These are phyloP conservation scores for Rhizoctonia solani DNA, from an alignment of 1,284 basidiomycete species.

Conservation along the genomic window DNA sequence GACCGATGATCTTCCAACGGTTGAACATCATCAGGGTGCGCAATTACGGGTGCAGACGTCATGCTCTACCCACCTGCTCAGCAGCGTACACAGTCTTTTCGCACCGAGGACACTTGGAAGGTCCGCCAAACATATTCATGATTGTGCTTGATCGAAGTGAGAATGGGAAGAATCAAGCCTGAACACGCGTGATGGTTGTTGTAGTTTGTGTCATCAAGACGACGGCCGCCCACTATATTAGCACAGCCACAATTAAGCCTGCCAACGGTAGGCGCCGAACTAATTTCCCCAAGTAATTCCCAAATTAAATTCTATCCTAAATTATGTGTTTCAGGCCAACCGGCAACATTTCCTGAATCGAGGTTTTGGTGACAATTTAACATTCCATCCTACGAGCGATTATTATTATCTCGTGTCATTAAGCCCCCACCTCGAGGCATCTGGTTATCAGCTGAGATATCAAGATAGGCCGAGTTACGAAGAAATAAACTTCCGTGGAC, in stretches of 20 bases:
- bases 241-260: slow-evolving; percentile 25
- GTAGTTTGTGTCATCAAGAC: not conserved
- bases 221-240: slow-evolving; percentile 10
- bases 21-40: slow-evolving; percentile 10
- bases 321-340: too few relatives aligned
- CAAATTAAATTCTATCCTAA: too few relatives aligned
- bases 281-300: not conserved
- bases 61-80: slow-evolving; percentile 79
- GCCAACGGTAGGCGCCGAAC: not conserved
- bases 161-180: not conserved
- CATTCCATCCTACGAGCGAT: too few relatives aligned
- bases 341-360: too few relatives aligned
- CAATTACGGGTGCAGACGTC: slow-evolving; percentile 44
- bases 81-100: slow-evolving; percentile 74
- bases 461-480: too few relatives aligned
- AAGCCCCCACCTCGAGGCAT: too few relatives aligned
- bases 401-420: too few relatives aligned
- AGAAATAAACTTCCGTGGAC: too few relatives aligned
- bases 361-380: too few relatives aligned
- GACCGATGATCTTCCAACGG: slow-evolving; percentile 30
- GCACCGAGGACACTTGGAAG: slow-evolving; percentile 67
- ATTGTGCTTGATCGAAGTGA: not conserved
- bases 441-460: too few relatives aligned
- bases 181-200: slow-evolving; percentile 19
- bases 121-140: slow-evolving; percentile 58